Base-by-base conservation (phyloP, 768 basidiomycete species). In the Leccinum truebloodii region DNA sequence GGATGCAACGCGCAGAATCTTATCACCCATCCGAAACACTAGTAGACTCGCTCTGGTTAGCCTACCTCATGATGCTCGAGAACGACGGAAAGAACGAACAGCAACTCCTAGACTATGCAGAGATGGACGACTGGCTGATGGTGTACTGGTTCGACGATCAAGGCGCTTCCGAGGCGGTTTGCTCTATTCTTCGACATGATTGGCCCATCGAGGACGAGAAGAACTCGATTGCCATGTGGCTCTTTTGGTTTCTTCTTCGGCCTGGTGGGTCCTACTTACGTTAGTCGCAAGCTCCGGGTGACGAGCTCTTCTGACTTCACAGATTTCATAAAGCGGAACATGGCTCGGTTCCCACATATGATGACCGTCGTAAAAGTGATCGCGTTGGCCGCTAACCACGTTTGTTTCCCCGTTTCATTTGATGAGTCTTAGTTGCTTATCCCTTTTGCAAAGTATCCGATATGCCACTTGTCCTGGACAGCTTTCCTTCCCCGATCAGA, bases 21-120 rank as follows among this genome's bases (percentile, higher is more conserved):
- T 67, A 65, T 49, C 74, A 77, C 24, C 12, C 28, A 16, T n/a
- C 49, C 3, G 52, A 54, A n/a, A 6, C 54, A n/a, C 51, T 55
- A 39, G 37, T 52, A 46, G 78, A 85, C n/a, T 68, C 84, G 14
- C 81, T 93, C 6, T 88, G 86, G 79, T 81, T 82, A 30, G 81
- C 86, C 28, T 92, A 89, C 68, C 74, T 90, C 39, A 85, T 94
- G 85, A 82, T 92, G 80, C 76, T 94, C 52, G 92, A 94, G 76
- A 88, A 91, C 65, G 88, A 88, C 30, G 88, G 85, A 48, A 86
- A 82, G 69, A 93, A 93, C 65, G 83, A 83, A 64, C 71, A 53
- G 50, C 90, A 92, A 69, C 79, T 93, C n/a, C 70, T 84, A n/a
- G 83, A 85, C 24, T 91, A 87, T 66, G 90, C 84, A 6, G 67